Base-by-base conservation (phyloP, 2,329 filamentous ascomycete species). In the Cordyceps militaris region DNA sequence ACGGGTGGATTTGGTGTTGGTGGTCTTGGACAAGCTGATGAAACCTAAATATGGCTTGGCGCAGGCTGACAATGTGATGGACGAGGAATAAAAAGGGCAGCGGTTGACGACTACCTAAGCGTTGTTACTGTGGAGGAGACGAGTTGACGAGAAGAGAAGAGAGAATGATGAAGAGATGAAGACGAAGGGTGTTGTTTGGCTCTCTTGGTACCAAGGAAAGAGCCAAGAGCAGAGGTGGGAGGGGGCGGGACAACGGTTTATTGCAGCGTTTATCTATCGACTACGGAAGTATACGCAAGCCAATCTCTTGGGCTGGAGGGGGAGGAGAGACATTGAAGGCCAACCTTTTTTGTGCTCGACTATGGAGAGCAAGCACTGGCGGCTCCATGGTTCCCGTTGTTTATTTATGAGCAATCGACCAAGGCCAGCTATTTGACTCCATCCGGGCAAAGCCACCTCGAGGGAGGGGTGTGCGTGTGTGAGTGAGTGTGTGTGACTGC, bases 321-420 rank as follows among this genome's bases (percentile, higher is more conserved):
- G n/a, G n/a, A n/a, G n/a, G n/a, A n/a, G n/a, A n/a, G n/a, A n/a
- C n/a, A n/a, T n/a, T n/a, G n/a, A n/a, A n/a, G n/a, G n/a, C n/a
- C 34, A 14, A 16, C 14, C 28, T 32, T 32, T 5, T n/a, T n/a
- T n/a, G n/a, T n/a, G n/a, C n/a, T 11, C 28, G 26, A 32, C 26
- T 44, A 53, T 44, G 50, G 50, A 24, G 50, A 53, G 34, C 34
- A 36, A 36, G n/a, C 32, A 34, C 10, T 9, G 32, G 10, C 10
- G 32, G 32, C 32, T 32, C 28, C 5, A 34, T 34, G 32, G 34
- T 36, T 32, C 34, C 13, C 6, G n/a, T n/a, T n/a, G n/a, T n/a
- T 44, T 44, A 26, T 53, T 53, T 43, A 43, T 53, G 38, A 53
- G 38, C 24, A n/a, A 53, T 53, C 38, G 38, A 44, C 38, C 13